Conservation (phyloP, 2,329 filamentous ascomycete genomes). For the Paecilomyces fulvus region DNA sequence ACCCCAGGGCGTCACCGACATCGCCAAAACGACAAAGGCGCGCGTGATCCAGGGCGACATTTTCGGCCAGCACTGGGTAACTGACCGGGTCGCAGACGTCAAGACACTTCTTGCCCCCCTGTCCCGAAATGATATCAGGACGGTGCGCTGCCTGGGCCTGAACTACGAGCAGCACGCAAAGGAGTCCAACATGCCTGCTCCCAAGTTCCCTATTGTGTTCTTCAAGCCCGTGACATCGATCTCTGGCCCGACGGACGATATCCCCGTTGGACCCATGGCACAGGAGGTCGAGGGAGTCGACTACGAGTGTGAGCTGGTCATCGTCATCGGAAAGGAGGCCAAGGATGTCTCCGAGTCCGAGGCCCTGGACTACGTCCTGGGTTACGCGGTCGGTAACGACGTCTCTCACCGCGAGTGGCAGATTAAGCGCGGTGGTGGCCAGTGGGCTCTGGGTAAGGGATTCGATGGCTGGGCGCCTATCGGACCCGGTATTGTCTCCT, state of each 20-base stretch:
- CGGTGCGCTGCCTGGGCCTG: constrained; percentile 60
- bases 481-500: constrained; percentile 61
- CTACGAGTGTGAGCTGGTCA: constrained; percentile 73
- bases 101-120: constrained; percentile 54
- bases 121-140: constrained; percentile 53
- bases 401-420: constrained; percentile 76
- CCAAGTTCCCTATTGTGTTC: constrained; percentile 65
- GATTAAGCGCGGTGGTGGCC: constrained; percentile 56
- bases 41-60: constrained; percentile 57
- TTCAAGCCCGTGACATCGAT: constrained; percentile 63
- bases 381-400: constrained; percentile 69
- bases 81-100: constrained; percentile 49
- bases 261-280: constrained; percentile 57
- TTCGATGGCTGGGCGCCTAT: constrained; percentile 70
- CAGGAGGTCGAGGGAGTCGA: constrained; percentile 61
- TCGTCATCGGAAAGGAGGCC: constrained; percentile 61
- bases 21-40: constrained; percentile 53
- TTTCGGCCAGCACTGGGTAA: constrained; percentile 57
- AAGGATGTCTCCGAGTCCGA: constrained; percentile 55
- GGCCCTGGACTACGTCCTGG: constrained; percentile 64
- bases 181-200: constrained; percentile 60
- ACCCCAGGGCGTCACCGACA: constrained; percentile 50
- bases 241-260: constrained; percentile 54
- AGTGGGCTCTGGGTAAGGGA: constrained; percentile 65
- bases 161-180: constrained; percentile 66